phyloP scores from a whole-genome alignment of 331 rosid genomes.

The Ulmus americana region DNA sequence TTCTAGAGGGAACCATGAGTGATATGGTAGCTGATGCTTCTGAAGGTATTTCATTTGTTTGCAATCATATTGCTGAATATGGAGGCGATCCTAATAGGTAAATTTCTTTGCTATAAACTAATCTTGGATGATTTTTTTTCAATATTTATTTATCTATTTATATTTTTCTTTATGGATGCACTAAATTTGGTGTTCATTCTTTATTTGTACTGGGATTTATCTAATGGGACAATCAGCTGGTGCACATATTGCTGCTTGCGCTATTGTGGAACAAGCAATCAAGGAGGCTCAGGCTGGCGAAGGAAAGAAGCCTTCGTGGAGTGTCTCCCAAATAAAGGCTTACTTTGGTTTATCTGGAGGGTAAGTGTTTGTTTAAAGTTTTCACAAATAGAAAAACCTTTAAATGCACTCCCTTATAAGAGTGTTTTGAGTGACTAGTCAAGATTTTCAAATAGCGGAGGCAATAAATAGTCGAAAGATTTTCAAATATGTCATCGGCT shows the following conservation, averaged over 20 bases:
- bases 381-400: background rate
- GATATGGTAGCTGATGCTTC: constrained; percentile 85
- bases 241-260: constrained; percentile 92
- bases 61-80: constrained; percentile 79
- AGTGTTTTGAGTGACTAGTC: background rate
- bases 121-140: background rate
- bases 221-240: constrained; percentile 99
- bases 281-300: constrained; percentile 86
- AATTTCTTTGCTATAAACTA: background rate
- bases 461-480: background rate
- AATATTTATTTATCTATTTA: background rate
- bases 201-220: constrained; percentile 49
- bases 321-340: constrained; percentile 81
- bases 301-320: constrained; percentile 81
- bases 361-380: constrained; percentile 34
- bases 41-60: constrained; percentile 81
- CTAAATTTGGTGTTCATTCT: constrained; percentile 17
- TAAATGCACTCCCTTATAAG: background rate
- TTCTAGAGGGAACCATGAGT: constrained; percentile 90
- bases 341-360: constrained; percentile 96
- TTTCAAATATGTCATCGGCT: background rate
- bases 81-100: constrained; percentile 95
- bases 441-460: background rate
- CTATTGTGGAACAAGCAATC: constrained; percentile 80
- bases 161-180: background rate